Conservation (phyloP, 83 land plant species). For the Larix sibirica region DNA sequence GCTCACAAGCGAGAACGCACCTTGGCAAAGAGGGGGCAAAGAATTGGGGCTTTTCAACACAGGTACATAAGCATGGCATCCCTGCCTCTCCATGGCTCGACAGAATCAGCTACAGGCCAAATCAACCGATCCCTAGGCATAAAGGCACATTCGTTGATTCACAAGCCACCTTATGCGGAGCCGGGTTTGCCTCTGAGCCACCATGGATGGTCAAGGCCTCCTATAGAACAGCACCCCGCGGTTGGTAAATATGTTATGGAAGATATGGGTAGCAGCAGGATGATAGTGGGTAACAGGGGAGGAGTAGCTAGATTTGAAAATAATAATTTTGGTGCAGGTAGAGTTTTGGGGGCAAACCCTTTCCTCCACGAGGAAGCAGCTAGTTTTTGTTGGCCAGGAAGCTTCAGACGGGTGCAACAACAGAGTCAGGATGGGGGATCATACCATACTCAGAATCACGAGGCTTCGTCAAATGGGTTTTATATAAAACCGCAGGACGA, state of each 20-base stretch:
- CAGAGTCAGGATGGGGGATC: not conserved
- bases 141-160: constrained; percentile 29
- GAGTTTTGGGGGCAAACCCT: not conserved
- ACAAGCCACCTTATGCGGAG: constrained; percentile 25
- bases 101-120: not conserved
- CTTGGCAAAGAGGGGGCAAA: constrained; percentile 37
- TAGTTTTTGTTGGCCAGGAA: constrained; percentile 13
- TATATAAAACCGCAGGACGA: constrained; percentile 18
- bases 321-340: constrained; percentile 9
- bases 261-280: not conserved
- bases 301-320: constrained; percentile 8
- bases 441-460: constrained; percentile 2
- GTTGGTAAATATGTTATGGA: constrained; percentile 16
- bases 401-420: constrained; percentile 15
- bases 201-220: constrained; percentile 21
- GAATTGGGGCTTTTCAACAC: constrained; percentile 20
- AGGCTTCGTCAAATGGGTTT: not conserved
- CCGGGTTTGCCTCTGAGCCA: constrained; percentile 14
- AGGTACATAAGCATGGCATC: constrained; percentile 20
- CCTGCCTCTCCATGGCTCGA: constrained; percentile 21
- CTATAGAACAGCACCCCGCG: constrained; percentile 12
- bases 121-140: constrained; percentile 32
- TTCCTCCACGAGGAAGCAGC: constrained; percentile 4
- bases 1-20: constrained; percentile 61
- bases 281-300: constrained; percentile 1